A percentile compares a stretch with the other conserved stretches of the same genome.
phyloP scores from a whole-genome alignment of 192 early-diverging fungal species.

The Backusella mclennaniae region DNA sequence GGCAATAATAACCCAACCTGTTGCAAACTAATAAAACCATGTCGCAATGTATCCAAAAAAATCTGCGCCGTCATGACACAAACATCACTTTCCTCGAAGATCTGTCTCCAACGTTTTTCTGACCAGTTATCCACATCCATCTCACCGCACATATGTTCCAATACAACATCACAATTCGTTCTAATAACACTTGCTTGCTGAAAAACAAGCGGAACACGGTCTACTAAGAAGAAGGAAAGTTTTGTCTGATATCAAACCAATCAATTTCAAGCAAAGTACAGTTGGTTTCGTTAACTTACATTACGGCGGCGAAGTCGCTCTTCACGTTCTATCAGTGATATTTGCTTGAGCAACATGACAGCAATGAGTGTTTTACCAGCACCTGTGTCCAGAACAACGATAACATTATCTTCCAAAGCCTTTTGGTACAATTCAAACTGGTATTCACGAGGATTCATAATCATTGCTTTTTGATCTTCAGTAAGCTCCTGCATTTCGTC shows the following conservation, averaged over 20 bases:
- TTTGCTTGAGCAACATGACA: slow-evolving; percentile 81
- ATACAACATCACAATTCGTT: slow-evolving; percentile 59
- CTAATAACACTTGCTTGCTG: slow-evolving; percentile 84
- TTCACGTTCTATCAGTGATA: slow-evolving; percentile 42
- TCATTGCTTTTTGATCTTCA: neutral
- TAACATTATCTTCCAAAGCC: slow-evolving; percentile 72
- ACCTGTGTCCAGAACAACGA: slow-evolving; percentile 91
- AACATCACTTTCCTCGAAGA: slow-evolving; percentile 63
- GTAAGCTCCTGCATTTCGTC: neutral
- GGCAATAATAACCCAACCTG: slow-evolving; percentile 41
- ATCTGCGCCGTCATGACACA: slow-evolving; percentile 89
- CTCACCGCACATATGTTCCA: slow-evolving; percentile 66
- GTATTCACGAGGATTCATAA: slow-evolving; percentile 67
- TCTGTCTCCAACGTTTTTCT: slow-evolving; percentile 55
- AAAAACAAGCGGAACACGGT: slow-evolving; percentile 81
- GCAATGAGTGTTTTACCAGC: slow-evolving; percentile 92
- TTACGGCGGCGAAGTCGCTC: slow-evolving; percentile 31
- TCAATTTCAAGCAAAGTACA: neutral
- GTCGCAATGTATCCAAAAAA: slow-evolving; percentile 72
- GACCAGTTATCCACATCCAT: slow-evolving; percentile 65
- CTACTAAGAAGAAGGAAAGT: slow-evolving; percentile 77
- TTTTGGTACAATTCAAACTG: slow-evolving; percentile 73
- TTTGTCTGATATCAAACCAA: slow-evolving; percentile 33
- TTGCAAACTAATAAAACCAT: slow-evolving; percentile 61
- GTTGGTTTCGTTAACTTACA: slow-evolving; percentile 20